A percentile compares a stretch with the other conserved stretches of the same genome.
Conservation (phyloP, 2,329 filamentous ascomycete species). For the Sporothrix mexicana region DNA sequence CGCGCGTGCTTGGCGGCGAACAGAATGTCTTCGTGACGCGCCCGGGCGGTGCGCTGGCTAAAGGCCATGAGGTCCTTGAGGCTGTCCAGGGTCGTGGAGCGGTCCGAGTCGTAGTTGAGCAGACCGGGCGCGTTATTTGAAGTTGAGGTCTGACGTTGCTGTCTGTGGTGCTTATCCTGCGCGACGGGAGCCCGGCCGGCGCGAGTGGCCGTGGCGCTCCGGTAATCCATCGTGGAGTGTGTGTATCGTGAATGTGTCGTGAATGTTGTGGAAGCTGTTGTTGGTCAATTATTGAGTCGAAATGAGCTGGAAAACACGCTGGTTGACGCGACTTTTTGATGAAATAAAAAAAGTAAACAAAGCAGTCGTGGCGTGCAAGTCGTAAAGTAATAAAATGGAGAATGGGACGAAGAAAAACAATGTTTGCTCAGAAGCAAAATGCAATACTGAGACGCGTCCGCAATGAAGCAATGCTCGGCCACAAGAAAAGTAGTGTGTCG, state of each 20-base stretch:
- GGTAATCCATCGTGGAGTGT: slow-evolving; percentile 30
- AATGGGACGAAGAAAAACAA: slow-evolving; percentile 17
- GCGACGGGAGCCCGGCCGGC: slow-evolving; percentile 27
- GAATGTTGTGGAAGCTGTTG: background rate
- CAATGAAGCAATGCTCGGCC: background rate
- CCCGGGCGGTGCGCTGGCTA: slow-evolving; percentile 30
- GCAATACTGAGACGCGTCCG: background rate
- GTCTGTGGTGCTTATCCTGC: slow-evolving; percentile 27
- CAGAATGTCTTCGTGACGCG: slow-evolving; percentile 49
- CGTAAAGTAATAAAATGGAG: slow-evolving; percentile 21
- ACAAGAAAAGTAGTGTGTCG: background rate
- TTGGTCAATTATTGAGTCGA: background rate
- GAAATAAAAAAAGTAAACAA: slow-evolving; percentile 36
- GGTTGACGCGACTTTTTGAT: slow-evolving; percentile 27
- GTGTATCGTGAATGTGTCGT: background rate
- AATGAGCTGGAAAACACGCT: background rate
- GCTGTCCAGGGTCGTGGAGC: slow-evolving; percentile 37
- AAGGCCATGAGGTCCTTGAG: slow-evolving; percentile 38
- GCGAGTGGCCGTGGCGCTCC: slow-evolving; percentile 27
- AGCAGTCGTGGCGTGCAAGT: slow-evolving; percentile 17
- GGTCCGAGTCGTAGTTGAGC: slow-evolving; percentile 37
- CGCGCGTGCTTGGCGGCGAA: slow-evolving; percentile 36
- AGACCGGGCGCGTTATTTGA: slow-evolving; percentile 14
- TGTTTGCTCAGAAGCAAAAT: slow-evolving; percentile 19
- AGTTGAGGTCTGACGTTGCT: background rate